A percentile compares a stretch with the other conserved stretches of the same genome.
These are phyloP conservation scores for Ocimum tenuiflorum DNA, from an alignment of 257 asterid genomes.

Conservation along the genomic window DNA sequence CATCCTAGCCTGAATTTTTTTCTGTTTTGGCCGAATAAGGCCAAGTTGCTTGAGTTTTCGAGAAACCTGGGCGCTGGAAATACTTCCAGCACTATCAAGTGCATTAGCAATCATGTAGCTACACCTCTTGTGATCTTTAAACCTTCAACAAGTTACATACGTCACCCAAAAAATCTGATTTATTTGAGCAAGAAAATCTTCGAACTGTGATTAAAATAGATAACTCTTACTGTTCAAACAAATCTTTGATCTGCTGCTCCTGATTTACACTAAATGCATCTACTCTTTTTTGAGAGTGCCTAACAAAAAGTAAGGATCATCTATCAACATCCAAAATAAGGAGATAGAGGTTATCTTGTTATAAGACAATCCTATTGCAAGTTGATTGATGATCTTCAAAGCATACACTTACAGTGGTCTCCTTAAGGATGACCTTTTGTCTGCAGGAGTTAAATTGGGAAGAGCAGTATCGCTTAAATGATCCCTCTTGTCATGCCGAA, in stretches of 20 bases:
- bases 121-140: constrained; percentile 76
- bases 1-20: constrained; percentile 35
- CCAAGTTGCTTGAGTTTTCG: constrained; percentile 92
- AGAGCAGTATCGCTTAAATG: constrained; percentile 19
- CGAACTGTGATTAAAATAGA: constrained; percentile 3
- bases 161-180: constrained; percentile 19
- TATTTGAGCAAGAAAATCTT: background rate
- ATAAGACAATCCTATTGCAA: too few relatives aligned
- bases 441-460: constrained; percentile 23
- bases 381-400: too few relatives aligned
- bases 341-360: background rate
- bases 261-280: constrained; percentile 62
- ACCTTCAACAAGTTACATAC: constrained; percentile 46
- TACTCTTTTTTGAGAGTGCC: constrained; percentile 75
- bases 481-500: constrained; percentile 19
- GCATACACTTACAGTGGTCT: constrained; percentile 54
- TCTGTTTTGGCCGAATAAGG: constrained; percentile 46
- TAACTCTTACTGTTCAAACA: constrained; percentile 76
- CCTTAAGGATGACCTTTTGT: constrained; percentile 35
- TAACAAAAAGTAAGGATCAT: constrained; percentile 22
- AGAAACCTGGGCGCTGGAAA: constrained; percentile 63
- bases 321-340: constrained; percentile 9
- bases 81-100: constrained; percentile 55
- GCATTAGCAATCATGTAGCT: constrained; percentile 83
- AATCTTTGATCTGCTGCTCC: constrained; percentile 70